Base-by-base conservation (phyloP, 192 early-diverging fungal genomes). In the Backusella westeae region DNA sequence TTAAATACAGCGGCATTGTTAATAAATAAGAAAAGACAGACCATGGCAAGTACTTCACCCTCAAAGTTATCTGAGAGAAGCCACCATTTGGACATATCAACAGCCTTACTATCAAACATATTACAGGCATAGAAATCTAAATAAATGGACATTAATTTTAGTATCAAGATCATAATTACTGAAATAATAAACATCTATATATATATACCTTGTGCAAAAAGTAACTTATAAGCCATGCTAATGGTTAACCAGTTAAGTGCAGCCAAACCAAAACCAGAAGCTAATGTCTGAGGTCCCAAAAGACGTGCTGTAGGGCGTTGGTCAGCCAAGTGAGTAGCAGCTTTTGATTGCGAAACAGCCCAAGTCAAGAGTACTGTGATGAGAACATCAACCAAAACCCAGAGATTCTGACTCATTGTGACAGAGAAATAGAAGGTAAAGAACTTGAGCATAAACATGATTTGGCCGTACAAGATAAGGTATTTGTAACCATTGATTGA, bases 11-110 rank as follows among this genome's bases (percentile, higher is more conserved):
- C 85, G 21, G 87, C 90, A 44, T 89, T 85, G 80, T 90, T 88
- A 67, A 92, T 80, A 79, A 93, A 93, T 76, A 92, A 89, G 86
- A 87, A 91, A 59, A 88, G 78, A 34, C 79, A 82, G 23, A 94
- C 71, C 38, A 91, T 66, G 10, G 87, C 80, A 17, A 89, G 74
- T 3, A 86, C 76, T 42, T 75, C 82, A 15, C 86, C 87, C 82
- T 94, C 91, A 81, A 83, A 94, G 79, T 92, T 94, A 74, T 94
- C 93, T 2, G 84, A 89, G 7, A 94, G 80, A 69, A 92, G 82
- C 91, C 91, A 94, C 93, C 93, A 94, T 29, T 88, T 87, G 34
- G 87, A 71, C 19, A 91, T 75, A 72, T 94, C 90, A 65, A 82
- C 85, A 52, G 85, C 75, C 4, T 75, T 68, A 8, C 86, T 85